Evolutionary conservation across 2,329 filamentous ascomycete genomes (phyloP), one percentile per base, ranked within the genome.

Genomic region (Saccharata proteae): DNA sequence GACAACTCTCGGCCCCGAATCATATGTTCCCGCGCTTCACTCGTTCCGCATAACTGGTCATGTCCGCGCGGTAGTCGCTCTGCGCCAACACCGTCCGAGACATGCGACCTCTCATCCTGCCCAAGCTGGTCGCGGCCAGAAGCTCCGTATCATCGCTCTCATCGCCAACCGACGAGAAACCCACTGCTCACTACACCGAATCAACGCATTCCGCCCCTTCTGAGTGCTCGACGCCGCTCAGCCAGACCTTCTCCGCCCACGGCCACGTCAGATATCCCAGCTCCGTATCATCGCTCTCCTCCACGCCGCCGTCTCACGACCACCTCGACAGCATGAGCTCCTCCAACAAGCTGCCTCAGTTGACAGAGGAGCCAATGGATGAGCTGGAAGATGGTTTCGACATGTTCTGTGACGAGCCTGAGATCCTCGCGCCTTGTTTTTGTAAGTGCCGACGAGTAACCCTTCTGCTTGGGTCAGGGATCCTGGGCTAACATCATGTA

Each of bases 351-450:
- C 64, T 94, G 39, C 80, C 83, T 11, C 81, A 90, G 46, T 80
- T 94, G 13, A 72, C 85, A 47, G 86, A 94, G 54, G 85, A 93
- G 47, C 76, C 80, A 2, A 58, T 75, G 24, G 80, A 86, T 32
- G 80, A 80, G 14, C 71, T 76, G 16, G 66, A 68, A 6, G 14
- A 16, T n/a, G 52, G 54, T 40, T 78, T 72, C 52, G 55, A 65
- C 30, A 72, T 75, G 51, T 61, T 59, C 40, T 60, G 65, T 49
- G 51, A 53, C 26, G 6, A 18, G 6, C n/a, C 44, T n/a, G 19
- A 21, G n/a, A n/a, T 21, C 19, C 19, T n/a, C 37, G 56, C 75
- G 45, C 66, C 75, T 46, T 88, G 80, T 55, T 69, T 83, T 47
- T 84, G 82, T 86, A 74, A 58, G 79, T 74, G 24, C 35, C 17